Conservation (phyloP, 1,284 basidiomycete genomes). For the Thecaphora thlaspeos region DNA sequence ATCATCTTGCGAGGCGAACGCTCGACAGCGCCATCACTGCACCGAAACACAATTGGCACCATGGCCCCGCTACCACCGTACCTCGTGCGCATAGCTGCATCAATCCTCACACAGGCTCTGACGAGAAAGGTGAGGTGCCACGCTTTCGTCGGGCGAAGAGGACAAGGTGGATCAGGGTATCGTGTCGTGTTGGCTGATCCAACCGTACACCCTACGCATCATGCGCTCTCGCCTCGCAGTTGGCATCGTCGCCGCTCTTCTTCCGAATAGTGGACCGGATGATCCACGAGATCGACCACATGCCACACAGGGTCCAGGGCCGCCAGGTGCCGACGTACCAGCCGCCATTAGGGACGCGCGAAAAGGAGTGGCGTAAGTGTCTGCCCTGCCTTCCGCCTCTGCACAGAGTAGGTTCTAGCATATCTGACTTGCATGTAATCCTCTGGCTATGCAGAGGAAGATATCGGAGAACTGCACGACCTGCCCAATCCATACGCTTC, state of each 20-base stretch:
- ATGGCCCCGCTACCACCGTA: constrained; percentile 46
- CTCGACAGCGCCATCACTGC: too few relatives aligned
- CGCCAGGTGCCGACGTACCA: constrained; percentile 38
- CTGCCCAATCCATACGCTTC: constrained; percentile 33
- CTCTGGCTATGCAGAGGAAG: background rate
- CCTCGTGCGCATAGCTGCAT: constrained; percentile 37
- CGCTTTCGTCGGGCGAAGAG: too few relatives aligned
- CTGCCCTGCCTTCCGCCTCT: background rate
- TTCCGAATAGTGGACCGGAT: constrained; percentile 42
- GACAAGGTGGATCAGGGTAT: too few relatives aligned
- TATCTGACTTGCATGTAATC: constrained; percentile 1
- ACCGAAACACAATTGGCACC: background rate
- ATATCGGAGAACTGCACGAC: constrained; percentile 41
- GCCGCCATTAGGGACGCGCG: constrained; percentile 35
- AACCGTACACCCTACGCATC: background rate
- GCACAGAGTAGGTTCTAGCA: background rate
- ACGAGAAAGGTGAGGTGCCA: constrained; percentile 25
- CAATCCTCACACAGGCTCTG: constrained; percentile 37
- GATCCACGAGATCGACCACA: constrained; percentile 48
- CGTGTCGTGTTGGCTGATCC: background rate
- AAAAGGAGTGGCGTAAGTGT: constrained; percentile 34
- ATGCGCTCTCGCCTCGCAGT: background rate
- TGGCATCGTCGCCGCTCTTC: constrained; percentile 40
- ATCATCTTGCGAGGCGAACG: too few relatives aligned
- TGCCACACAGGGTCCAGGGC: constrained; percentile 39